Conservation (phyloP, 2,329 filamentous ascomycete species). For the Mycocentrospora acerina region DNA sequence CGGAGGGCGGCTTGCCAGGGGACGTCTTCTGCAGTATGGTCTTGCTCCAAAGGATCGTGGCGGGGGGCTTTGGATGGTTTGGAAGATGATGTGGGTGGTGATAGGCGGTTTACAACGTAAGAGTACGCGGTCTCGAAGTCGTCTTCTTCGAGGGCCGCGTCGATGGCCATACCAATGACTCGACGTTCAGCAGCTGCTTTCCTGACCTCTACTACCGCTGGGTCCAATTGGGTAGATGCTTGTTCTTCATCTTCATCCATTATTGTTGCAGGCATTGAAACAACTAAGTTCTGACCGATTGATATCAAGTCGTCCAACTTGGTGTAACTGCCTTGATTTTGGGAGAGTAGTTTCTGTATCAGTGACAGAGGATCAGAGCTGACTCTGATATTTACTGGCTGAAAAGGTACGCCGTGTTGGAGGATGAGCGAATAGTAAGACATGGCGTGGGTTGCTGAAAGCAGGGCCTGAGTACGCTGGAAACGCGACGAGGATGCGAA, state of each 20-base stretch:
- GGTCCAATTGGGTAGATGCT: conserved; percentile 8
- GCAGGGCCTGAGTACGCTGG: conserved; percentile 62
- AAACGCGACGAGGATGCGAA: conserved; percentile 56
- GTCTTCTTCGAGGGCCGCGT: conserved; percentile 72
- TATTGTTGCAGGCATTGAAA: conserved; percentile 35
- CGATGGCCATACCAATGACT: conserved; percentile 77
- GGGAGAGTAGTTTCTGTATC: conserved; percentile 71
- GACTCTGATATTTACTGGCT: conserved; percentile 74
- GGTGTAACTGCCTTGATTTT: conserved; percentile 74
- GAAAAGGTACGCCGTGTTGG: conserved; percentile 78
- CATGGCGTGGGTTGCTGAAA: conserved; percentile 72
- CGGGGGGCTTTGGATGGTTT: conserved; percentile 23
- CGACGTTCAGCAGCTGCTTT: conserved; percentile 59
- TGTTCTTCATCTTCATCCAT: conserved; percentile 55
- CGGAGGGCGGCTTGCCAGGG: conserved; percentile 78
- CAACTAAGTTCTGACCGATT: conserved; percentile 67
- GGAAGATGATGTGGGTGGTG: conserved; percentile 37
- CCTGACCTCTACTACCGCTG: conserved; percentile 28
- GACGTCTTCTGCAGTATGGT: conserved; percentile 59
- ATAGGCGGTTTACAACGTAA: conserved; percentile 72
- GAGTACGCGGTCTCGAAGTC: conserved; percentile 87
- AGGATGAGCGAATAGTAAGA: conserved; percentile 76
- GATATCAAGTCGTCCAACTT: conserved; percentile 71
- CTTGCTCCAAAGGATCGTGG: conserved; percentile 18
- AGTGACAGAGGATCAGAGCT: conserved; percentile 74